phyloP scores from a whole-genome alignment of 2,329 filamentous ascomycete species.

The Cladosporium sp. region DNA sequence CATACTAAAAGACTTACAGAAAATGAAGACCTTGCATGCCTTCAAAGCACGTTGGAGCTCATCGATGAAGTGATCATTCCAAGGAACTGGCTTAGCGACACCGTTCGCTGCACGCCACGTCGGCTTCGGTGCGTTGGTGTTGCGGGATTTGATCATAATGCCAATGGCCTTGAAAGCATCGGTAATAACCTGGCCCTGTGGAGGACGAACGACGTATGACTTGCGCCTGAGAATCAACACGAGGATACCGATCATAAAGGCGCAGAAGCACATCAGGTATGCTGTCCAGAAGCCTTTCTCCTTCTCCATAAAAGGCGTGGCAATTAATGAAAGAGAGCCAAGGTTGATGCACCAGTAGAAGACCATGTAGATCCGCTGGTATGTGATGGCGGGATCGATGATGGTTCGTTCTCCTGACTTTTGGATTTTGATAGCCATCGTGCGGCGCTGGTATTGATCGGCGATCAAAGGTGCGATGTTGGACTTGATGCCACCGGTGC shows the following conservation, averaged over 20 bases:
- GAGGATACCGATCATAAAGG: constrained; percentile 63
- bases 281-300: constrained; percentile 67
- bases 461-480: constrained; percentile 62
- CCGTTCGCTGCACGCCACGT: constrained; percentile 60
- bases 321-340: constrained; percentile 67
- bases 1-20: constrained; percentile 30
- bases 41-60: constrained; percentile 66
- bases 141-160: constrained; percentile 55
- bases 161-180: constrained; percentile 64
- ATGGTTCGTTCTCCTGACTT: constrained; percentile 48
- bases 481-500: constrained; percentile 78
- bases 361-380: constrained; percentile 57
- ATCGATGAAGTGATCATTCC: constrained; percentile 71
- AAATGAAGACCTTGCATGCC: constrained; percentile 69
- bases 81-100: constrained; percentile 49
- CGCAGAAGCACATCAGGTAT: constrained; percentile 61
- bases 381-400: constrained; percentile 50
- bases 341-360: constrained; percentile 75
- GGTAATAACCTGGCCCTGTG: constrained; percentile 65
- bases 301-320: constrained; percentile 67
- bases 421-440: constrained; percentile 42
- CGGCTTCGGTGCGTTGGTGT: constrained; percentile 65
- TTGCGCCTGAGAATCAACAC: constrained; percentile 48
- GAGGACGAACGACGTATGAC: constrained; percentile 46
- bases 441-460: constrained; percentile 48